phyloP scores from a whole-genome alignment of 345 rosid species.

The Aquilaria malaccensis region DNA sequence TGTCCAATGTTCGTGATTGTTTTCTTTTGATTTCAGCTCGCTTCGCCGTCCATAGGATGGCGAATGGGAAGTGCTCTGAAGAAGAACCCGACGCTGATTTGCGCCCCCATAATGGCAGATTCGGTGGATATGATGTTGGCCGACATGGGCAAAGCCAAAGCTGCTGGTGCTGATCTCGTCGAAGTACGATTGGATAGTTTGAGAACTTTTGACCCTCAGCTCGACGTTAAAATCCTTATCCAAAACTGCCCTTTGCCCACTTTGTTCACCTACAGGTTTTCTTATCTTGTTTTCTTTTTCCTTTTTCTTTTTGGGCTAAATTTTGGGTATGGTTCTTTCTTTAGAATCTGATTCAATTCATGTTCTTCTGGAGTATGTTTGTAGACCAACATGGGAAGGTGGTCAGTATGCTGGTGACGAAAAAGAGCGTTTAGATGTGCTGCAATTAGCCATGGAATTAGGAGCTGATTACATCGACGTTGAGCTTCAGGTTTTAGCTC shows the following conservation, averaged over 20 bases:
- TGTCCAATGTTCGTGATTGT: no score
- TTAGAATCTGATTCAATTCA: neutral
- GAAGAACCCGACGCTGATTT: conserved; percentile 39
- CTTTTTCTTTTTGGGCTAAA: neutral
- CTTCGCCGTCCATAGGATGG: no score
- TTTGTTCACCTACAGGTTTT: conserved; percentile 47
- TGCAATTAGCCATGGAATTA: conserved; percentile 41
- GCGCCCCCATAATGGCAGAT: conserved; percentile 49
- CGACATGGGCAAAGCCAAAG: conserved; percentile 39
- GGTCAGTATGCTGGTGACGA: conserved; percentile 56
- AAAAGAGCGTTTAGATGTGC: conserved; percentile 28
- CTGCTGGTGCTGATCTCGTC: conserved; percentile 48
- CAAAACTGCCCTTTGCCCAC: conserved; percentile 49
- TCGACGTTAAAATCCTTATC: conserved; percentile 43
- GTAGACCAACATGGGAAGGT: conserved; percentile 63
- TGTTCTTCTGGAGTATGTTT: conserved; percentile 10
- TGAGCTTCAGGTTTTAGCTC: conserved; percentile 41
- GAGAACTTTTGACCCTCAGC: conserved; percentile 37
- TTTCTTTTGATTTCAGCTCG: no score
- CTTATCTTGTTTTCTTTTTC: neutral
- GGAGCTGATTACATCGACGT: conserved; percentile 57
- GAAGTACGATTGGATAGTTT: conserved; percentile 52
- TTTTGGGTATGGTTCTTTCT: neutral
- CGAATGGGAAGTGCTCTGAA: no score
- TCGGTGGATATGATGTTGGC: conserved; percentile 44